Conservation (phyloP, 2,329 filamentous ascomycete species). For the Geoglossum cookeanum region DNA sequence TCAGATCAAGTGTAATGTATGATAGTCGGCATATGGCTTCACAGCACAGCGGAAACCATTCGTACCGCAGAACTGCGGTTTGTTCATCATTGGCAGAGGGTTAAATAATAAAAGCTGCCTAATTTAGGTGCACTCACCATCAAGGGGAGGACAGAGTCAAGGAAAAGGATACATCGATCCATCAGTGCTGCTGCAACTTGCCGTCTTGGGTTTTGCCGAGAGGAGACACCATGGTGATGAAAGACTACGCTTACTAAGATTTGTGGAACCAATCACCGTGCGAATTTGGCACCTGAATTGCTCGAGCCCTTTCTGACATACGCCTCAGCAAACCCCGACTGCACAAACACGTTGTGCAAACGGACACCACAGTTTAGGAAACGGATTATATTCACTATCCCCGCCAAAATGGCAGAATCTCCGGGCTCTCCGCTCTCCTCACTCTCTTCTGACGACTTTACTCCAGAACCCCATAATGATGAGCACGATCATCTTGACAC, state of each 20-base stretch:
- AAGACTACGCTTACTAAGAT: not conserved
- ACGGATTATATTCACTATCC: not conserved
- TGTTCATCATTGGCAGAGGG: conserved; percentile 22
- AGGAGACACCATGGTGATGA: not conserved
- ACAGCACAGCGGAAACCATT: conserved; percentile 19
- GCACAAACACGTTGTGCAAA: not conserved
- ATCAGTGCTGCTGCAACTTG: not conserved
- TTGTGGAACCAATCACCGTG: not conserved
- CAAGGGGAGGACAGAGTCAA: too few species aligned
- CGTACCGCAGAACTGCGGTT: conserved; percentile 31
- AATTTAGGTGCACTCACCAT: too few species aligned
- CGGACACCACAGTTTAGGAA: not conserved
- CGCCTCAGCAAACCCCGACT: not conserved
- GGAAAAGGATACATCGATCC: not conserved
- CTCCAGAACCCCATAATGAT: conserved; percentile 32
- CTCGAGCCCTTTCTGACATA: not conserved
- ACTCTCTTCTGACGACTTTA: conserved; percentile 42
- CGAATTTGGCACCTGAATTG: not conserved
- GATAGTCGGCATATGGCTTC: conserved; percentile 25
- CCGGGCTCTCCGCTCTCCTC: conserved; percentile 45
- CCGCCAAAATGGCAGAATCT: conserved; percentile 29
- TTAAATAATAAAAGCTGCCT: not conserved
- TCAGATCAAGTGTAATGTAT: conserved; percentile 32
- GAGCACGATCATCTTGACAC: conserved; percentile 18
- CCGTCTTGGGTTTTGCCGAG: not conserved